Evolutionary conservation across 2,329 filamentous ascomycete species (phyloP), one percentile per base, ranked within the genome.

Genomic region (Emmonsiellopsis sp.): DNA sequence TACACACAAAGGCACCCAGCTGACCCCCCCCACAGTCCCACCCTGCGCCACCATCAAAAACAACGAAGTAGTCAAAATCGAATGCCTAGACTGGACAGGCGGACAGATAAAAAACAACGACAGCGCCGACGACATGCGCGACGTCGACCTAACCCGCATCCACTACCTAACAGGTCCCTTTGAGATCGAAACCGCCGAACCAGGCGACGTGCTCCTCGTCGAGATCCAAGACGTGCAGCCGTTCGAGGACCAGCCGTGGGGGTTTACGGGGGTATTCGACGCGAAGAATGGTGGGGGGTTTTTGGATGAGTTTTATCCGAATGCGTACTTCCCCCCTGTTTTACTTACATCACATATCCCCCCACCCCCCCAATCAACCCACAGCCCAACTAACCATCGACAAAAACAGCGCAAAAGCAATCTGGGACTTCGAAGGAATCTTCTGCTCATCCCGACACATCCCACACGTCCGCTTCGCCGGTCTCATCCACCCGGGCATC

Each of bases 141-240:
- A 93, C 59, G 86, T 94, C 50, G 90, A 95, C 65, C 76, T 96
- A 2, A 94, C 87, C 20, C 79, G 81, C 54, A 80, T 94, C 46
- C 91, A 96, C 70, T 95, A 95, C 67, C 80, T 96, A 5, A 91
- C 86, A 0, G 91, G 91, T 0, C 91, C 91, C 0, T 95, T 95
- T 59, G 87, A 95, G 52, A 80, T 96, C 54, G 86, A 91, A 65
- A 84, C 82, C 1, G 89, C 89, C 0, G 82, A 91, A 68, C 89
- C 90, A 0, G 91, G 91, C 0, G 91, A 95, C 65, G 76, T 95
- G 1, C 77, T 95, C 0, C 73, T 94, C 0, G 87, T 95, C 7
- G 89, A 95, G 67, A 95, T 95, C 59, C 89, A 92, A 69, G 91
- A 96, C 63, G 88, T 95, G 0, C 89, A 96, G 72, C 91, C 91